These are phyloP conservation scores for Xylona heveae DNA, from an alignment of 495 filamentous ascomycete species.

Conservation along the genomic window DNA sequence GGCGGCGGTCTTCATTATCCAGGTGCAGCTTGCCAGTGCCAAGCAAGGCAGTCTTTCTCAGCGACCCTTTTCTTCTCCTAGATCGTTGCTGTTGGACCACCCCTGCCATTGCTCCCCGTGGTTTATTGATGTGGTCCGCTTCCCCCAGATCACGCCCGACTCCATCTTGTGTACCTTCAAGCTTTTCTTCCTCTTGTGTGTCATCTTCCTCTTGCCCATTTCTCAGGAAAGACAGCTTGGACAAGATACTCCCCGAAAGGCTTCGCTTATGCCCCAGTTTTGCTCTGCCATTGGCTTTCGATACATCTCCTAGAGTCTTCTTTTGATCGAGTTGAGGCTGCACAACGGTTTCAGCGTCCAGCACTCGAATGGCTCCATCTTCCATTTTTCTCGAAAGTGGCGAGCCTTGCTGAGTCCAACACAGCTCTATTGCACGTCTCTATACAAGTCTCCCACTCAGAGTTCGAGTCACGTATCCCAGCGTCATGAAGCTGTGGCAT, in stretches of 20 bases:
- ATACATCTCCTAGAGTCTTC: not conserved
- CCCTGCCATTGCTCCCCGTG: slow-evolving; percentile 30
- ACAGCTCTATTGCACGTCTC: too few relatives aligned
- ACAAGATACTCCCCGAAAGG: slow-evolving; percentile 39
- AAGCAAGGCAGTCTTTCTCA: slow-evolving; percentile 60
- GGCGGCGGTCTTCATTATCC: too few relatives aligned
- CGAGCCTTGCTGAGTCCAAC: too few relatives aligned
- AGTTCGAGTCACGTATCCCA: too few relatives aligned
- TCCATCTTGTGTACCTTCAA: slow-evolving; percentile 20
- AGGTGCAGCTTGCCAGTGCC: slow-evolving; percentile 41
- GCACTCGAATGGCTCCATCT: too few relatives aligned
- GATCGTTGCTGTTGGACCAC: slow-evolving; percentile 32
- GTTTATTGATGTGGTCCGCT: slow-evolving; percentile 17
- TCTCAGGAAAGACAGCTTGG: slow-evolving; percentile 25
- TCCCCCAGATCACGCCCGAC: slow-evolving; percentile 16
- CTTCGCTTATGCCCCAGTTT: slow-evolving; percentile 35
- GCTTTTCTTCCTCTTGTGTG: slow-evolving; percentile 19
- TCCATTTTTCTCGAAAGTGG: too few relatives aligned
- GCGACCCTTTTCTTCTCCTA: slow-evolving; percentile 53
- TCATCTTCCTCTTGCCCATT: slow-evolving; percentile 11
- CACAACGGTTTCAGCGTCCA: too few relatives aligned
- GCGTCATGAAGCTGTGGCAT: too few relatives aligned
- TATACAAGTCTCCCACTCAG: too few relatives aligned
- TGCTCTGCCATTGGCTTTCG: slow-evolving; percentile 13
- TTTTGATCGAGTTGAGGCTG: not conserved